Conservation (phyloP, 2,329 filamentous ascomycete genomes). For the Amauroascus verrucosus region DNA sequence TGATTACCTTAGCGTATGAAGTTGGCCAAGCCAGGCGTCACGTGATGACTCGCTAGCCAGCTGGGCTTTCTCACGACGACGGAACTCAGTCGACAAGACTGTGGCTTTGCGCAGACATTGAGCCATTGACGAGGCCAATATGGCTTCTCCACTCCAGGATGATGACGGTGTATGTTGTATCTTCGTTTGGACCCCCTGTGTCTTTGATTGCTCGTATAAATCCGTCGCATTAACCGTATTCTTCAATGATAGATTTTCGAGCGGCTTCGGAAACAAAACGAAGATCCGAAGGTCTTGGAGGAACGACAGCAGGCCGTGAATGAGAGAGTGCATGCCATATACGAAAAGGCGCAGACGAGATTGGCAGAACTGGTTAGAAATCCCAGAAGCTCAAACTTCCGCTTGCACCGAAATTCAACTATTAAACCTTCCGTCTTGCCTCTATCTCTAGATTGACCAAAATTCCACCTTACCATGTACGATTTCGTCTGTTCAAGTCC, state of each 20-base stretch:
- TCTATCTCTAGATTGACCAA: conserved; percentile 52
- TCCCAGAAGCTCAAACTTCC: background rate
- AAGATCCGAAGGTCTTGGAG: conserved; percentile 50
- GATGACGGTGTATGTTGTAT: conserved; percentile 34
- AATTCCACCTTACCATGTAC: conserved; percentile 82
- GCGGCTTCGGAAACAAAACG: conserved; percentile 44
- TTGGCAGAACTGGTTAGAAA: conserved; percentile 53
- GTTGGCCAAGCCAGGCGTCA: background rate
- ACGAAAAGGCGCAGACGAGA: conserved; percentile 53
- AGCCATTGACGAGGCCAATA: conserved; percentile 31
- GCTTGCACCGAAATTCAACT: background rate
- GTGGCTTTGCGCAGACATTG: background rate
- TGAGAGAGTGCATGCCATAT: conserved; percentile 47
- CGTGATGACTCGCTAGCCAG: background rate
- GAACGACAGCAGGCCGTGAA: conserved; percentile 52
- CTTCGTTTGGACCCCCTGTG: background rate
- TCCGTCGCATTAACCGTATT: conserved; percentile 8
- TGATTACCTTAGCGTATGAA: too few relatives aligned
- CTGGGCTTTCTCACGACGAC: background rate
- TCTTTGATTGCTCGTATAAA: background rate
- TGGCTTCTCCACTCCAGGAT: conserved; percentile 35
- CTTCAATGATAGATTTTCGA: conserved; percentile 45
- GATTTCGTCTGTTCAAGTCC: conserved; percentile 72
- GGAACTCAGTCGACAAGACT: background rate
- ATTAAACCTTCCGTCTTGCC: background rate